Conservation (phyloP, 441 rosid genomes). For the Syzygium syzygioides region DNA sequence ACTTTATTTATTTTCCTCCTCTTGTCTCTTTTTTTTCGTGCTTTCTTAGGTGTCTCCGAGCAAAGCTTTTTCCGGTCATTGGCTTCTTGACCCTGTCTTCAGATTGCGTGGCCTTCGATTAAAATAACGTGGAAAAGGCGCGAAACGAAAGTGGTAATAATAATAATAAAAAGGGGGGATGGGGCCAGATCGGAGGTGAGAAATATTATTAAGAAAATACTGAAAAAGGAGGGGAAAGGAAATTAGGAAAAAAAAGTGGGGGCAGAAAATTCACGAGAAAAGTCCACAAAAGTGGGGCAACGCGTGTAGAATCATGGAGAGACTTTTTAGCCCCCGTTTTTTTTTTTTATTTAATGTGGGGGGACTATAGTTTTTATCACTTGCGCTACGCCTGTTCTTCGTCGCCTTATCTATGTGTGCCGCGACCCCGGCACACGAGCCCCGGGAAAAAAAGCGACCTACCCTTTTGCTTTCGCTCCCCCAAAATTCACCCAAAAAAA, state of each 20-base stretch:
- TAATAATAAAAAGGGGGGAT: no score
- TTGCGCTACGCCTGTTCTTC: background rate
- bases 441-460: background rate
- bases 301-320: conserved; percentile 28
- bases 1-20: background rate
- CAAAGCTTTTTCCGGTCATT: background rate
- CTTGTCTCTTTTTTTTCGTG: background rate
- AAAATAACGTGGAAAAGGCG: background rate
- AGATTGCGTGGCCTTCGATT: background rate
- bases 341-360: background rate
- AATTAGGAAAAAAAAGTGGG: background rate
- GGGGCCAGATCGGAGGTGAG: background rate
- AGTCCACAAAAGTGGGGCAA: conserved; percentile 40
- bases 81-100: background rate
- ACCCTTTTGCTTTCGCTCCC: background rate
- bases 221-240: background rate
- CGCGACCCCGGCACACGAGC: background rate
- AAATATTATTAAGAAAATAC: background rate
- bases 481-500: background rate
- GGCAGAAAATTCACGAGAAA: background rate
- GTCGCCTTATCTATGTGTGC: background rate
- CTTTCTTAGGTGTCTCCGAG: background rate
- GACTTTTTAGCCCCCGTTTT: conserved; percentile 22
- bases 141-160: fast-evolving
- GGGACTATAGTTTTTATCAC: background rate